Evolutionary conservation across 495 filamentous ascomycete genomes (phyloP).

Genomic region (Platismatia glauca): DNA sequence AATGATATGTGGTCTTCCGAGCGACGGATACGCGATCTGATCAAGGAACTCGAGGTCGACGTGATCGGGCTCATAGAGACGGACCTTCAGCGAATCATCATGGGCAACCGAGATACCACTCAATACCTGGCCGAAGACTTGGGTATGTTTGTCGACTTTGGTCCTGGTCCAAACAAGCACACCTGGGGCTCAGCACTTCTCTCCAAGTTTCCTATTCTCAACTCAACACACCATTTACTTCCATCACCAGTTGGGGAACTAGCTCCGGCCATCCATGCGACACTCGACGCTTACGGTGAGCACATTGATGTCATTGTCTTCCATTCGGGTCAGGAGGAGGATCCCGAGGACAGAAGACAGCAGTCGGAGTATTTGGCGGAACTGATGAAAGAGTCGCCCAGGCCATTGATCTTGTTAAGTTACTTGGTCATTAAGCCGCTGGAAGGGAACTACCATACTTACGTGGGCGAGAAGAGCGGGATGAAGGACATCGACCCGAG

Average conservation of each 20-base stretch:
- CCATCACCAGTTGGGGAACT: constrained; percentile 91
- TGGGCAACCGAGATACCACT: constrained; percentile 96
- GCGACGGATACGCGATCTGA: constrained; percentile 82
- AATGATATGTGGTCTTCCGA: constrained; percentile 99
- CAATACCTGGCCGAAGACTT: constrained; percentile 93
- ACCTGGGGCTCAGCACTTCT: constrained; percentile 93
- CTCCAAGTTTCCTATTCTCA: constrained; percentile 95
- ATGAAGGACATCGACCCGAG: constrained; percentile 93
- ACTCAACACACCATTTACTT: constrained; percentile 91
- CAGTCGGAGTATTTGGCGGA: constrained; percentile 82
- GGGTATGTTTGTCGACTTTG: constrained; percentile 97
- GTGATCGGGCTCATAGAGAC: constrained; percentile 89
- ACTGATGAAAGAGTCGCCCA: constrained; percentile 73
- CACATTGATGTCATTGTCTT: constrained; percentile 92
- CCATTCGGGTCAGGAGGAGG: constrained; percentile 98
- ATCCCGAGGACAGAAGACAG: constrained; percentile 82
- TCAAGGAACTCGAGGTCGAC: constrained; percentile 89
- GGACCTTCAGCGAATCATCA: constrained; percentile 95
- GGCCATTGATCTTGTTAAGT: constrained; percentile 76
- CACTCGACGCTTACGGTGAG: constrained; percentile 85
- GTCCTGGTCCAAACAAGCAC: constrained; percentile 97
- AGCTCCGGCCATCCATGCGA: constrained; percentile 92
- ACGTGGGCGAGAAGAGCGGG: constrained; percentile 73
- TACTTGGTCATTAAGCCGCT: constrained; percentile 89
- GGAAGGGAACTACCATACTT: constrained; percentile 94